phyloP scores from a whole-genome alignment of 164 flowering plant genomes.

The Stephania japonica region DNA sequence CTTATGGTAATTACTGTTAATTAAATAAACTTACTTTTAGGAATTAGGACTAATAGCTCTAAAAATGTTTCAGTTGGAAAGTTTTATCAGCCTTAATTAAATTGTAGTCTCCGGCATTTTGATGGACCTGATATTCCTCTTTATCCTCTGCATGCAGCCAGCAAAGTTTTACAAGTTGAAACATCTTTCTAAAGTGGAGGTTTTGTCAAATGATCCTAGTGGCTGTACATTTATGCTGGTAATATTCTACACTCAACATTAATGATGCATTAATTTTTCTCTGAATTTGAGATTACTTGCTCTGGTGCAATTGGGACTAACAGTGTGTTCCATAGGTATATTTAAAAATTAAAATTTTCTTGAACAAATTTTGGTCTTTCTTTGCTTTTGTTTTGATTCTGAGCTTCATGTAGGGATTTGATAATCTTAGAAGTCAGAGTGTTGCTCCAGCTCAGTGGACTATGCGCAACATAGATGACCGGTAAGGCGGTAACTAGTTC shows the following conservation, averaged over 20 bases:
- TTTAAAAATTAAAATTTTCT: neutral
- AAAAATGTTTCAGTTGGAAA: neutral
- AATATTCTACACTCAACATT: constrained; percentile 20
- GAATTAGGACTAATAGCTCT: neutral
- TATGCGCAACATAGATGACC: constrained; percentile 96
- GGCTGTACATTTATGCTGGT: constrained; percentile 95
- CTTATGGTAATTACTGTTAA: neutral
- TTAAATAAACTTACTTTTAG: neutral
- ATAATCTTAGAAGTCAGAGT: constrained; percentile 91
- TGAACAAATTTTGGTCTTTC: neutral
- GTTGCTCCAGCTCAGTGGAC: constrained; percentile 99
- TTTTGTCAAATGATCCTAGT: constrained; percentile 81
- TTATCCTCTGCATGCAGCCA: constrained; percentile 44
- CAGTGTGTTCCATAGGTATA: neutral
- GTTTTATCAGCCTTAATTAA: neutral
- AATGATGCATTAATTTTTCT: neutral
- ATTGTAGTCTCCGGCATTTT: neutral
- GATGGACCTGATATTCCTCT: neutral
- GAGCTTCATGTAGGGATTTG: constrained; percentile 68
- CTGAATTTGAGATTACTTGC: neutral
- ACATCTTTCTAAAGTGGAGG: constrained; percentile 98
- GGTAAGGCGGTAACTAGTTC: constrained; percentile 32
- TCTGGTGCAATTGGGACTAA: neutral
- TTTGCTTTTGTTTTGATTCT: neutral
- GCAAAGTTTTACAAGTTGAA: constrained; percentile 93